Percentiles rank a stretch among this genome's conserved stretches.
These are phyloP conservation scores for Exophiala sp. DNA, from an alignment of 2,329 filamentous ascomycete genomes.

Conservation along the genomic window DNA sequence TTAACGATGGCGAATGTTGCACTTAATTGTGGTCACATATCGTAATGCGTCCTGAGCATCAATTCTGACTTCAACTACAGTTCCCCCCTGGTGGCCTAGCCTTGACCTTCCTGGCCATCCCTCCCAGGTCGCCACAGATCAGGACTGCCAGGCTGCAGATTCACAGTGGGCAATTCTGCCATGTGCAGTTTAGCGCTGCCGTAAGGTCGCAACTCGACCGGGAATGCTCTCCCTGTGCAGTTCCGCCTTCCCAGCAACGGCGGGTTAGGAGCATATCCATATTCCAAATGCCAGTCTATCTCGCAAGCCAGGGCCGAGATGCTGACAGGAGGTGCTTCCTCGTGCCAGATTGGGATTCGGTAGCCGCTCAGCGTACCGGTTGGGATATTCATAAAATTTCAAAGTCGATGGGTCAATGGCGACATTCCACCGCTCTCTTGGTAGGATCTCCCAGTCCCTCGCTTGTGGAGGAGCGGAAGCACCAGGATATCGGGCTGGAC, in stretches of 20 bases:
- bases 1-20: too few relatives aligned
- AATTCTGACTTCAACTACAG: background rate
- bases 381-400: conserved; percentile 31
- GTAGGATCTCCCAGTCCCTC: conserved; percentile 36
- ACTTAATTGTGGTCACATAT: too few relatives aligned
- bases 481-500: conserved; percentile 30
- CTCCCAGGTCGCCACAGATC: conserved; percentile 16
- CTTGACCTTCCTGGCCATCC: background rate
- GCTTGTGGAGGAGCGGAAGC: conserved; percentile 30
- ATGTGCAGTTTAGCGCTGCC: conserved; percentile 46
- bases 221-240: conserved; percentile 35
- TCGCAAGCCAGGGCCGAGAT: conserved; percentile 38
- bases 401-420: conserved; percentile 35
- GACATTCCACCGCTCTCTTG: conserved; percentile 32
- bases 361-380: conserved; percentile 22
- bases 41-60: too few relatives aligned
- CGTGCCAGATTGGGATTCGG: conserved; percentile 32
- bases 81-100: background rate
- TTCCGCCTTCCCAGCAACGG: conserved; percentile 33
- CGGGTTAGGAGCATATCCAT: conserved; percentile 35
- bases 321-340: conserved; percentile 34
- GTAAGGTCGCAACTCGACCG: conserved; percentile 42
- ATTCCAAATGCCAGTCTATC: conserved; percentile 36
- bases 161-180: conserved; percentile 38
- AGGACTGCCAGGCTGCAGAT: conserved; percentile 25